Evolutionary conservation across 73 alveolate genomes (phyloP), one percentile per base, ranked within the genome.

Genomic region (Blepharisma japonicum): DNA sequence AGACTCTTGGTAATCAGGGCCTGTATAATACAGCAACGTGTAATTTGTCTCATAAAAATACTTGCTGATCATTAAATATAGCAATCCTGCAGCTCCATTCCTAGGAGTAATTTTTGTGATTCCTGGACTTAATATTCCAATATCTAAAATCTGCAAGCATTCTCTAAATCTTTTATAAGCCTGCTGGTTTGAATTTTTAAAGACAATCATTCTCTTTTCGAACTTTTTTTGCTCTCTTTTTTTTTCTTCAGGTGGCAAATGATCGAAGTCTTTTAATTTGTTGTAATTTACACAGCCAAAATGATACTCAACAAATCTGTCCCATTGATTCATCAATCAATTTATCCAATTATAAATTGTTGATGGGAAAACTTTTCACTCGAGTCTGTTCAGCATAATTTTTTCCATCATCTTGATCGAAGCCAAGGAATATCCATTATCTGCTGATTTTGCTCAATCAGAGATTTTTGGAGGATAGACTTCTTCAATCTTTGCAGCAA

Each of bases 401-500:
- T 68, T 45, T 55, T 84, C 91, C 55, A 77, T 89, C 50, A 74
- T 81, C 25, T 68, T 50, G 45, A 92, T 80, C 55, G 78, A 42
- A 38, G 86, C 51, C 18, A 51, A 46, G 27, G 87, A 74, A 86
- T 89, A 96, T 6, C 99, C 98, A 55, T 95, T 91, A 87, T 97
- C 99, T 5, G 98, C 96, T 42, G 97, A 92, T 67, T 92, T 89
- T 46, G 94, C 97, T 66, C 97, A 89, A 49, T 96, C 99, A 77
- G 87, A 93, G 61, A 95, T 91, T 80, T 91, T 93, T 25, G 99
- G 99, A 6, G 99, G 97, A 82, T 91, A 93, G 79, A 93, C 88
- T 74, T 93, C 96, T 89, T 94, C 90, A 51, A 51, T 61, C 51
- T 83, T 83, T 0, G 79, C 56, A 6, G 95, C 90, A 11, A 91